A percentile compares a stretch with the other conserved stretches of the same genome.
phyloP scores from a whole-genome alignment of 1,284 basidiomycete genomes.

The Trametes versicolor region DNA sequence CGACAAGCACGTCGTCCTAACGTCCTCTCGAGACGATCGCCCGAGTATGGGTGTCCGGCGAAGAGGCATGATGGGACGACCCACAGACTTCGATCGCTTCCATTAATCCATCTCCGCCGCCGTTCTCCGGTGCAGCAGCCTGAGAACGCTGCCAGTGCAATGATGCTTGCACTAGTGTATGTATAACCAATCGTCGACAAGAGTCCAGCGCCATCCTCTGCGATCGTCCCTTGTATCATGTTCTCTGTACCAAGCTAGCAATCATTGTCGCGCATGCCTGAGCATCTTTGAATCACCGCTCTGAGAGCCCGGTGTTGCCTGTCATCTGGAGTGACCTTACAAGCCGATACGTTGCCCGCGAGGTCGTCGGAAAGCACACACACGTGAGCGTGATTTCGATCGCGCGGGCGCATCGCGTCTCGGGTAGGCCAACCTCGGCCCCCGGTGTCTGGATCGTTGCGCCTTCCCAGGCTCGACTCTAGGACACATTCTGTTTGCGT shows the following conservation, averaged over 20 bases:
- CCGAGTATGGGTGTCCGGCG: constrained; percentile 35
- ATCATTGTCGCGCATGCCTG: constrained; percentile 25
- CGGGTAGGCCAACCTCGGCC: constrained; percentile 6
- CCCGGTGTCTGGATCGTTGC: constrained; percentile 10
- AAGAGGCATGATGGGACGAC: constrained; percentile 47
- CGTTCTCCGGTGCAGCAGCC: background rate
- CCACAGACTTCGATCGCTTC: constrained; percentile 62
- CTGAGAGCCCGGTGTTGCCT: background rate
- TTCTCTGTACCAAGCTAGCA: constrained; percentile 29
- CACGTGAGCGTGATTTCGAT: constrained; percentile 34
- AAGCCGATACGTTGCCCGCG: background rate
- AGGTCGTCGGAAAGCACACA: constrained; percentile 1
- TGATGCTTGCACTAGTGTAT: background rate
- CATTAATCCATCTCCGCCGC: constrained; percentile 42
- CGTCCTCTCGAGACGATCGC: constrained; percentile 45
- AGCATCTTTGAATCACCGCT: constrained; percentile 1
- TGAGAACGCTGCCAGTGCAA: background rate
- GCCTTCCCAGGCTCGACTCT: constrained; percentile 20
- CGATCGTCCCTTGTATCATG: constrained; percentile 24
- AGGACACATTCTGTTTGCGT: constrained; percentile 30
- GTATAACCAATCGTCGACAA: background rate
- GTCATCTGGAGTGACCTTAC: background rate
- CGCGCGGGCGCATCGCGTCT: constrained; percentile 18
- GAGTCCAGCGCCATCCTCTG: background rate
- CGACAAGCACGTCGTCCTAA: constrained; percentile 49